Base-by-base conservation (phyloP, 495 filamentous ascomycete genomes). In the Xylaria sp. region DNA sequence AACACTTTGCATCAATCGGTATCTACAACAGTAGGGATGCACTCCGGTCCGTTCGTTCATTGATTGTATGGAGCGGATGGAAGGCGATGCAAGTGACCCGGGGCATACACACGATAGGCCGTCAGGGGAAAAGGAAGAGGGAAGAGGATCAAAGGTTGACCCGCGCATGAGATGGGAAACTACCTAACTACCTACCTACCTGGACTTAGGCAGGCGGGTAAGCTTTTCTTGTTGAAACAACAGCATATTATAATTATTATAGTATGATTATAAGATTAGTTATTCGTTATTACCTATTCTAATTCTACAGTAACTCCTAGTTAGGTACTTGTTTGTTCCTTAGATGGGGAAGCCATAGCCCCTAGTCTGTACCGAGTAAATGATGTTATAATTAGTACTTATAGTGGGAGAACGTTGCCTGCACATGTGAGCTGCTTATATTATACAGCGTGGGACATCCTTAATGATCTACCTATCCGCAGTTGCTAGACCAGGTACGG, bases 351-450 rank as follows among this genome's bases (percentile, higher is more conserved):
- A 40, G 6, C 59, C 29, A 43, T 62, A 55, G 9, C 37, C 35
- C 59, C 59, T 62, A 62, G 57, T 17, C 57, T 37, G 57, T 35
- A 40, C 57, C 57, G 33, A 37, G 57, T 37, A 43, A 26, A 41
- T 43, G 59, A 62, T 62, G 59, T 62, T 62, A 62, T 62, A 62
- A 62, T 62, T 62, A 62, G 59, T 43, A 62, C 37, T 11, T 53
- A 21, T 37, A 37, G n/a, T 37, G 57, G 19, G 31, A 19, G 55
- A 37, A 59, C 21, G 17, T 14, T 55, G 57, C 33, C 55, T 59
- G 55, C 55, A 59, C 55, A 59, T 37, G 57, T 21, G 33, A 59
- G 33, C 33, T 59, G 57, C 57, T 59, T 59, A 59, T 59, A 37
- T 33, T 9, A 59, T 37, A 37, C 17, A 33, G 24, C 53, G 26